phyloP scores from a whole-genome alignment of 768 basidiomycete genomes.

The Kwoniella botswanensis region DNA sequence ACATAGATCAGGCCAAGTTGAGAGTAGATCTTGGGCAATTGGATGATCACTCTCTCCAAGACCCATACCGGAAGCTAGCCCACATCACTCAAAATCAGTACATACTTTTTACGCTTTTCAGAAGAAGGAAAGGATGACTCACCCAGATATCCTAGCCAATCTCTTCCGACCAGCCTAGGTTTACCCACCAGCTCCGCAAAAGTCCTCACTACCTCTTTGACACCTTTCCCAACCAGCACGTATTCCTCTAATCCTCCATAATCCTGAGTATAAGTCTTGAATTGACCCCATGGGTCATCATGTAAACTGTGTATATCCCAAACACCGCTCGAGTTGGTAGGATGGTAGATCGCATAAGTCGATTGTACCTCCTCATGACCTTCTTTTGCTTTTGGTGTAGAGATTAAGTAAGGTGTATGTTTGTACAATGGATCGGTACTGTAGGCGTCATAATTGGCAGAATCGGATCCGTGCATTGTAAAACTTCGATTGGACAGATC shows the following conservation, averaged over 20 bases:
- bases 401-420: slow-evolving; percentile 55
- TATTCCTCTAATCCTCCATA: slow-evolving; percentile 55
- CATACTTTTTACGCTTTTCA: not conserved
- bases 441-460: slow-evolving; percentile 52
- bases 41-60: slow-evolving; percentile 53
- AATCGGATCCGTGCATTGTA: slow-evolving; percentile 46
- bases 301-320: slow-evolving; percentile 50
- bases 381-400: slow-evolving; percentile 26
- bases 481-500: slow-evolving; percentile 46
- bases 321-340: slow-evolving; percentile 45
- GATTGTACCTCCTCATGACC: slow-evolving; percentile 20
- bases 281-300: slow-evolving; percentile 54
- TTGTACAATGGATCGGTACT: slow-evolving; percentile 56
- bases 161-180: slow-evolving; percentile 48
- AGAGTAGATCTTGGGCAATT: slow-evolving; percentile 52
- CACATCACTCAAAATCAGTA: not conserved
- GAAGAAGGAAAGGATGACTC: slow-evolving; percentile 11
- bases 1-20: slow-evolving; percentile 52
- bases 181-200: slow-evolving; percentile 50
- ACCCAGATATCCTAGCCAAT: slow-evolving; percentile 55
- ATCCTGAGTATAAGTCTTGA: slow-evolving; percentile 49
- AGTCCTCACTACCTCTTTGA: slow-evolving; percentile 41
- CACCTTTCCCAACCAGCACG: slow-evolving; percentile 46
- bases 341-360: slow-evolving; percentile 35
- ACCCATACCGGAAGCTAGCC: slow-evolving; percentile 51